Evolutionary conservation across 208 protist species (phyloP), one percentile per base, ranked within the genome.

Genomic region (Trypanosoma scelopori): DNA sequence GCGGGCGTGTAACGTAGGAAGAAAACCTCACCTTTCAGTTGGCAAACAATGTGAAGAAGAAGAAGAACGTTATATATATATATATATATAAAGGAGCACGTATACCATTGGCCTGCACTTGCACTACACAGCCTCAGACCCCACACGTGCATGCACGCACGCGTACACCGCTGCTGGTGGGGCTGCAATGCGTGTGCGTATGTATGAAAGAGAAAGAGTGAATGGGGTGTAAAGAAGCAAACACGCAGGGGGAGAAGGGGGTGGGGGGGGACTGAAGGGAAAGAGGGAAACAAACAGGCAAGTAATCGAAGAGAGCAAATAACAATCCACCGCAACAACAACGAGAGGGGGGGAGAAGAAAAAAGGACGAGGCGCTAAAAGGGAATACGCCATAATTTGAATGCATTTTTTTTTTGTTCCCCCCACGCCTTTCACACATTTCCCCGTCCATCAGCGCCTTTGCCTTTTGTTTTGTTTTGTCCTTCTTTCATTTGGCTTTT

Each of bases 1-100:
- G 51, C 51, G 43, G n/a, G 37, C 65, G 46, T 45, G 46, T 32
- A 43, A 43, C 45, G 56, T 45, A 32, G 39, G 65, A 63, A 37
- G 57, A 52, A 39, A 65, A 62, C 55, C 30, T 62, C 47, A 61
- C 53, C 62, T 30, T 71, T n/a, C 1, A 49, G 3, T 45, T 48
- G 32, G 25, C 13, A 52, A 55, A 67, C 43, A 27, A 5, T 20
- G 22, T 57, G 25, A 20, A 52, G 53, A 18, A 57, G 22, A 53
- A 46, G 32, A 49, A n/a, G n/a, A n/a, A n/a, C n/a, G n/a, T n/a
- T n/a, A n/a, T n/a, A n/a, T n/a, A n/a, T n/a, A n/a, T n/a, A n/a
- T n/a, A n/a, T n/a, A n/a, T n/a, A n/a, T n/a, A n/a, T n/a, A n/a
- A n/a, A n/a, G n/a, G n/a, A n/a, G n/a, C n/a, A n/a, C n/a, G n/a